These are phyloP conservation scores for Komagataella ulmi DNA, from an alignment of 805 yeast genomes.

Conservation along the genomic window DNA sequence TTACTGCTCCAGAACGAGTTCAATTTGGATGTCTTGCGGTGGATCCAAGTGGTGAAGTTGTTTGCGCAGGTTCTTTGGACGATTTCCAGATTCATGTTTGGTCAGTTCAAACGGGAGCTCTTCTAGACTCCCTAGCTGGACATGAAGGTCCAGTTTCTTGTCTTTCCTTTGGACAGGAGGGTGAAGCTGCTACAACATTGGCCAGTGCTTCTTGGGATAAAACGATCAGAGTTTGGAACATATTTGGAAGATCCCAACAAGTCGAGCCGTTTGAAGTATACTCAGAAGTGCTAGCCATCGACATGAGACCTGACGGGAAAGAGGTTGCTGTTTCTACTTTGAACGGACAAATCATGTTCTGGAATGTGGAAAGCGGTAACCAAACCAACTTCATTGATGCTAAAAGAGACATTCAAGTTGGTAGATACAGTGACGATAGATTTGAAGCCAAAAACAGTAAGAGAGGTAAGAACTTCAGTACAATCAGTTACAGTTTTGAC, in stretches of 20 bases:
- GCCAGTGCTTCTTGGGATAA: constrained; percentile 97
- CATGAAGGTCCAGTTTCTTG: constrained; percentile 94
- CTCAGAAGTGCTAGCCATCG: constrained; percentile 71
- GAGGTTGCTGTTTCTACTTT: constrained; percentile 79
- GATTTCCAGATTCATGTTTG: constrained; percentile 87
- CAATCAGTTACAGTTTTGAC: constrained; percentile 78
- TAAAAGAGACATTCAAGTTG: constrained; percentile 72
- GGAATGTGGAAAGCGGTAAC: constrained; percentile 71
- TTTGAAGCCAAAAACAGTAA: constrained; percentile 71
- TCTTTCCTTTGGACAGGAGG: constrained; percentile 73
- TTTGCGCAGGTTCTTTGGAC: constrained; percentile 88
- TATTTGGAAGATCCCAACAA: constrained; percentile 74
- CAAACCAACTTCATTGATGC: constrained; percentile 81
- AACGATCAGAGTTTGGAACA: constrained; percentile 85
- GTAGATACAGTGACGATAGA: constrained; percentile 72
- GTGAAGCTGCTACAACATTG: constrained; percentile 35
- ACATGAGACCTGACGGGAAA: constrained; percentile 89
- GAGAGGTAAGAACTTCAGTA: constrained; percentile 72
- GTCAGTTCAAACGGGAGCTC: constrained; percentile 94
- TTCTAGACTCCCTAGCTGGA: constrained; percentile 78
- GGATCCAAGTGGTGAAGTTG: constrained; percentile 94
- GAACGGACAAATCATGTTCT: constrained; percentile 76
- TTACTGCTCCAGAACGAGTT: constrained; percentile 79
- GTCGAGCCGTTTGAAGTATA: constrained; percentile 84
- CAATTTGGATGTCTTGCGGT: constrained; percentile 86